These are phyloP conservation scores for Paralagenidium karlingii DNA, from an alignment of 352 stramenopile species.

Conservation along the genomic window DNA sequence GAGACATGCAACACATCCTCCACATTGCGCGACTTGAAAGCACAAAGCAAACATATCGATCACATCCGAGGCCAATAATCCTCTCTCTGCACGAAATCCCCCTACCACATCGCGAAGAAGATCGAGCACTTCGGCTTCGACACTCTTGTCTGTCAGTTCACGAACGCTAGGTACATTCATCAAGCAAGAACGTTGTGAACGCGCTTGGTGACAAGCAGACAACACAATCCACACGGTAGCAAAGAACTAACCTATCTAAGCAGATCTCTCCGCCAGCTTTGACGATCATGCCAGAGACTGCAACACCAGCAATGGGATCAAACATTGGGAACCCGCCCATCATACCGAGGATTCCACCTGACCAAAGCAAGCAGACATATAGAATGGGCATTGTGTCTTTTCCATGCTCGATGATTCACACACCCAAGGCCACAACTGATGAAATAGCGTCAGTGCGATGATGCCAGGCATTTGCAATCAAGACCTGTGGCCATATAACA, in stretches of 20 bases:
- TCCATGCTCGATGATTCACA: slow-evolving; percentile 1
- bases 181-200: not conserved
- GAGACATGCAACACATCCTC: slow-evolving; percentile 69
- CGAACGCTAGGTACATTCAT: slow-evolving; percentile 27
- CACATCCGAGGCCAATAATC: not conserved
- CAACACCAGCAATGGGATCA: slow-evolving; percentile 71
- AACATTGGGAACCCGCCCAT: slow-evolving; percentile 57
- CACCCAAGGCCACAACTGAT: slow-evolving; percentile 73
- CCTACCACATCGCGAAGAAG: slow-evolving; percentile 56
- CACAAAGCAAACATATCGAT: not conserved
- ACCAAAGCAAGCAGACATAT: not conserved
- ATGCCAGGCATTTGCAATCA: slow-evolving; percentile 98
- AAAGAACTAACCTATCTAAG: slow-evolving; percentile 40
- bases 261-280: slow-evolving; percentile 79
- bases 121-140: slow-evolving; percentile 68
- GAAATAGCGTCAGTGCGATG: slow-evolving; percentile 85
- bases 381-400: not conserved
- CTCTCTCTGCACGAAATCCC: slow-evolving; percentile 1
- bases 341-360: slow-evolving; percentile 52
- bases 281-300: slow-evolving; percentile 82
- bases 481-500: slow-evolving; percentile 32
- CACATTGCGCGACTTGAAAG: slow-evolving; percentile 46
- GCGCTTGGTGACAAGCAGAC: not conserved
- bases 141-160: slow-evolving; percentile 76
- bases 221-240: not conserved